Evolutionary conservation across 257 asterid species (phyloP), one percentile per base, ranked within the genome.

Genomic region (Cinchona pubescens): DNA sequence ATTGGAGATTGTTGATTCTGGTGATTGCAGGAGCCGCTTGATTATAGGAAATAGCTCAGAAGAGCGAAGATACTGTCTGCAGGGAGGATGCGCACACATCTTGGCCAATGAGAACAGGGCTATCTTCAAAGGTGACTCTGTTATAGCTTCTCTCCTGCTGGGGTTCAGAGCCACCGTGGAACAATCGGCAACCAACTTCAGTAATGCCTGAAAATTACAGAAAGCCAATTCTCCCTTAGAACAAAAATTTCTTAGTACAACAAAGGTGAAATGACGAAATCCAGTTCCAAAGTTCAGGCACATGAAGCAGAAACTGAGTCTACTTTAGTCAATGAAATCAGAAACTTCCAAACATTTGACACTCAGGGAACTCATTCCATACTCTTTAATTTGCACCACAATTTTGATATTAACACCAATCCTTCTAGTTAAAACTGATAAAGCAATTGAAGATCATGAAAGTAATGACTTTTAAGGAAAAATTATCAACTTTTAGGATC

Each of bases 41-140:
- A 95, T 80, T 23, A 90, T 76, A 4, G 96, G 94, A 63, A 92
- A 88, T 3, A 86, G 81, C 74, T 92, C 97, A 0, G 98, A 95
- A 2, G 92, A 82, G 63, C 96, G 87, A 72, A 95, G 89, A 79
- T 81, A 91, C 30, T 91, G 92, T 74, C 97, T 80, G 72, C 99
- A 95, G 29, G 79, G 90, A n/a, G 95, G 91, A 78, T 95, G 90
- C 38, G 94, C 97, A 76, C 96, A 95, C 99, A 95, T 95, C 85
- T 90, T 95, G 48, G 94, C 93, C 79, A 95, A 82, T 34, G 98
- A 88, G 78, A 95, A 92, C 67, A 95, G 78, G 7, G 97, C 97
- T 55, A 95, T 91, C 87, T 90, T 95, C 75, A 92, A 78, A 49
- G 99, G 97, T 14, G 98, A 92, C 80, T 95, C 99, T 7, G 87